A percentile compares a stretch with the other conserved stretches of the same genome.
Conservation (phyloP, 2,329 filamentous ascomycete genomes). For the Coniochaeta sp. region DNA sequence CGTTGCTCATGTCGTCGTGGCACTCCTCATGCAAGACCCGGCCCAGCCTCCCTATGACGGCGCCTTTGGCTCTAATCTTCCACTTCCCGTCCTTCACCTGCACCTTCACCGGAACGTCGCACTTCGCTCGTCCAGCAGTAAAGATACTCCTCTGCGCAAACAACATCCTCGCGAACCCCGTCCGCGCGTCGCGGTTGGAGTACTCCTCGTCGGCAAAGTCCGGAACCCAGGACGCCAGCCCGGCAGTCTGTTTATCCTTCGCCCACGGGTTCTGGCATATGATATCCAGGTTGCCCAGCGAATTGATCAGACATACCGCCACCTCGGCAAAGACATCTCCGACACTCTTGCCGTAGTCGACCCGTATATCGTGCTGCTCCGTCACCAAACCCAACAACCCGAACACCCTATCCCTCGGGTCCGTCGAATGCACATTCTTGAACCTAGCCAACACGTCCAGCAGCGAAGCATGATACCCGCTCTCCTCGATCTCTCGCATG, state of each 20-base stretch:
- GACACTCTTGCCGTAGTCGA: slow-evolving; percentile 9
- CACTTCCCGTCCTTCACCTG: not conserved
- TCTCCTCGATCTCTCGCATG: not conserved
- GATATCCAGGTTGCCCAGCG: slow-evolving; percentile 9
- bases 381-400: slow-evolving; percentile 9
- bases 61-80: not conserved
- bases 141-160: slow-evolving; percentile 3
- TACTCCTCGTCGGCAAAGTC: slow-evolving; percentile 2
- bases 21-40: not conserved
- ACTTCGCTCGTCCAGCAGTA: not conserved
- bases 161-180: not conserved
- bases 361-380: slow-evolving; percentile 6
- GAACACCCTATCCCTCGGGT: slow-evolving; percentile 11
- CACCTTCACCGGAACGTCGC: not conserved
- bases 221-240: slow-evolving; percentile 4
- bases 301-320: slow-evolving; percentile 3
- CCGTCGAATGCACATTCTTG: slow-evolving; percentile 4
- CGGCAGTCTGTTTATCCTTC: slow-evolving; percentile 1
- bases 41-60: not conserved
- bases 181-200: not conserved
- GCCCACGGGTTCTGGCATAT: slow-evolving; percentile 7
- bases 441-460: not conserved
- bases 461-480: not conserved
- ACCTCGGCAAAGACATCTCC: slow-evolving; percentile 5
- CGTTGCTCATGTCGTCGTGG: not conserved